These are phyloP conservation scores for Aspergillus sp. DNA, from an alignment of 2,329 filamentous ascomycete species.

Conservation along the genomic window DNA sequence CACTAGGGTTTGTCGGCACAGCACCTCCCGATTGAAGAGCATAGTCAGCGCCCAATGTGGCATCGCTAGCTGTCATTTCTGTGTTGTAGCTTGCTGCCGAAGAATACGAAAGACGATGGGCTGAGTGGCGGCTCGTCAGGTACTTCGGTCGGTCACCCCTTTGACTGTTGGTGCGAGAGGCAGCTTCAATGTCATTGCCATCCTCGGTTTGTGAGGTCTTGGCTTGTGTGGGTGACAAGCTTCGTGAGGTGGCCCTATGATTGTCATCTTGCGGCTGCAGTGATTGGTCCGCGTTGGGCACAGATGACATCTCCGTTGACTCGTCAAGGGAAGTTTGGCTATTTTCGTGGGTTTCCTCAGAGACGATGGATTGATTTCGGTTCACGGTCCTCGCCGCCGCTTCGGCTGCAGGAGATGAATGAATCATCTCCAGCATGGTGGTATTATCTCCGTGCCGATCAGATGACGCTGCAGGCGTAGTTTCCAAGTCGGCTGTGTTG, in stretches of 20 bases:
- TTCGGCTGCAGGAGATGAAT: slow-evolving; percentile 47
- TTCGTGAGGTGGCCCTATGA: slow-evolving; percentile 26
- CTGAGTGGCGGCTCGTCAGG: slow-evolving; percentile 55
- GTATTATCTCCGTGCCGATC: slow-evolving; percentile 32
- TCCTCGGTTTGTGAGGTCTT: slow-evolving; percentile 29
- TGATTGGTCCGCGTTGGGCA: slow-evolving; percentile 22
- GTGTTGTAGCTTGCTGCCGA: slow-evolving; percentile 56
- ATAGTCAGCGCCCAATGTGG: slow-evolving; percentile 74
- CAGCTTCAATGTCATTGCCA: slow-evolving; percentile 22
- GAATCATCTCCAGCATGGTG: slow-evolving; percentile 41
- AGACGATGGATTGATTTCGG: slow-evolving; percentile 35
- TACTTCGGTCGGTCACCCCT: slow-evolving; percentile 54
- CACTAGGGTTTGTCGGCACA: slow-evolving; percentile 48
- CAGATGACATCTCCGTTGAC: slow-evolving; percentile 20
- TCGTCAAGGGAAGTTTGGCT: slow-evolving; percentile 24
- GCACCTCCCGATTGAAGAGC: slow-evolving; percentile 80
- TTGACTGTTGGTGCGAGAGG: slow-evolving; percentile 25
- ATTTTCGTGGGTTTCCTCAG: slow-evolving; percentile 20
- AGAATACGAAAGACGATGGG: slow-evolving; percentile 59
- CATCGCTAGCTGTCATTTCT: slow-evolving; percentile 67
- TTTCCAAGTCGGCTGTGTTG: slow-evolving; percentile 18
- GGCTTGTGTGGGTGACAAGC: slow-evolving; percentile 26
- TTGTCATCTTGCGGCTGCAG: slow-evolving; percentile 28
- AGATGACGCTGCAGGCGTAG: slow-evolving; percentile 15
- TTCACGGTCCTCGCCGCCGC: slow-evolving; percentile 42